These are phyloP conservation scores for Lecanicillium sp. DNA, from an alignment of 2,329 filamentous ascomycete genomes.

Conservation along the genomic window DNA sequence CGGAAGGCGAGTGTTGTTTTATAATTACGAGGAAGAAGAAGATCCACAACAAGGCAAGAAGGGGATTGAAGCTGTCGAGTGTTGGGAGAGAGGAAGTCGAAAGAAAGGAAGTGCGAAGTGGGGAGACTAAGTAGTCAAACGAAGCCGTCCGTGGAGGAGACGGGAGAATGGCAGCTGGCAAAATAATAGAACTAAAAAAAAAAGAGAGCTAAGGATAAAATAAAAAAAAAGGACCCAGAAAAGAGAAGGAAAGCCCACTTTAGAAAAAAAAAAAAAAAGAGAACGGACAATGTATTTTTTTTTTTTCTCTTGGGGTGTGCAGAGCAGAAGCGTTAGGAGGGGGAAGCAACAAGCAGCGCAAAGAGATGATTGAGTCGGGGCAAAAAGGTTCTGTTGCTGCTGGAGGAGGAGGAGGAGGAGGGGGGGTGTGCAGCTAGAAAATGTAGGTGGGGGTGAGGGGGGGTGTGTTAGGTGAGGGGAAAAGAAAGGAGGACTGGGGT, in stretches of 20 bases:
- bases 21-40: too few relatives aligned
- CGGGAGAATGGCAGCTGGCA: too few relatives aligned
- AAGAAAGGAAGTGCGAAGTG: slow-evolving; percentile 10
- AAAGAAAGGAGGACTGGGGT: too few relatives aligned
- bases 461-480: too few relatives aligned
- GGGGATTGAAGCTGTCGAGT: neutral
- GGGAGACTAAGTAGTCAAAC: slow-evolving; percentile 11
- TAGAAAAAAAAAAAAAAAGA: slow-evolving; percentile 4
- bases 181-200: neutral
- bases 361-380: too few relatives aligned
- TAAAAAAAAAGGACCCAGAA: slow-evolving; percentile 1
- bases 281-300: neutral
- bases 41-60: too few relatives aligned
- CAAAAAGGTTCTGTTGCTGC: too few relatives aligned
- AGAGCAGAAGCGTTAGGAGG: too few relatives aligned
- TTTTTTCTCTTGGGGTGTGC: neutral
- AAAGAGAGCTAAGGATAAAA: neutral
- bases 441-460: slow-evolving; percentile 2
- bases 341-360: too few relatives aligned
- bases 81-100: neutral
- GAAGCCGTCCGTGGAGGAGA: too few relatives aligned
- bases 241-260: neutral
- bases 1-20: too few relatives aligned
- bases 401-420: neutral
- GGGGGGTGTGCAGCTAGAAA: neutral